These are phyloP conservation scores for Fagopyrum tataricum DNA, from an alignment of 148 eudicot genomes.

Conservation along the genomic window DNA sequence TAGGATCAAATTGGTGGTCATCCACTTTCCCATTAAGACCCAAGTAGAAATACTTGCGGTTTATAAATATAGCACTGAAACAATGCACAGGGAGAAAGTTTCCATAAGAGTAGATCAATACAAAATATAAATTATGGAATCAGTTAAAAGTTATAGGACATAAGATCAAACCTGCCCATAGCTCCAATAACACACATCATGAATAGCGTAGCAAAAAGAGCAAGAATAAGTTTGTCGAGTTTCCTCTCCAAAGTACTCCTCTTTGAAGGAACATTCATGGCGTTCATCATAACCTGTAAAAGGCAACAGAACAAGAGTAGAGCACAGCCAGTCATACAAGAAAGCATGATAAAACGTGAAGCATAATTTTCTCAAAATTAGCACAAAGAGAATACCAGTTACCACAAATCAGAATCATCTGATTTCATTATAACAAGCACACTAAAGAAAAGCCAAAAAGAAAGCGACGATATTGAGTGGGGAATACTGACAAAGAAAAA, in stretches of 20 bases:
- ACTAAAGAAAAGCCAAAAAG: not conserved
- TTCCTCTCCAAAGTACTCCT: slow-evolving; percentile 95
- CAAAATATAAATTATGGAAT: not conserved
- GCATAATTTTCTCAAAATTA: not conserved
- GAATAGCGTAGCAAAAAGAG: slow-evolving; percentile 72
- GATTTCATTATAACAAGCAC: slow-evolving; percentile 7
- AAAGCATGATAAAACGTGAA: not conserved
- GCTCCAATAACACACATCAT: slow-evolving; percentile 89
- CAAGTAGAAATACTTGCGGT: slow-evolving; percentile 60
- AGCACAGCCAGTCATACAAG: not conserved
- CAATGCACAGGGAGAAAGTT: slow-evolving; percentile 19
- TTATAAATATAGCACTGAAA: slow-evolving; percentile 66
- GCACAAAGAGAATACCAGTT: not conserved
- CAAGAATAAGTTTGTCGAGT: slow-evolving; percentile 85
- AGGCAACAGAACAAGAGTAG: not conserved
- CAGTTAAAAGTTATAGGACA: not conserved
- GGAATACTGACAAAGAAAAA: not conserved
- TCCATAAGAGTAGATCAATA: not conserved
- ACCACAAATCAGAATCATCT: slow-evolving; percentile 10
- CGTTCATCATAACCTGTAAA: slow-evolving; percentile 95
- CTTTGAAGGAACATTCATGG: slow-evolving; percentile 98
- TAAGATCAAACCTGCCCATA: slow-evolving; percentile 63
- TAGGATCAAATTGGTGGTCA: slow-evolving; percentile 66
- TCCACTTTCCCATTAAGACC: slow-evolving; percentile 43
- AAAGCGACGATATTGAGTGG: not conserved